Base-by-base conservation (phyloP, 306 rosid genomes). In the Urtica urens region DNA sequence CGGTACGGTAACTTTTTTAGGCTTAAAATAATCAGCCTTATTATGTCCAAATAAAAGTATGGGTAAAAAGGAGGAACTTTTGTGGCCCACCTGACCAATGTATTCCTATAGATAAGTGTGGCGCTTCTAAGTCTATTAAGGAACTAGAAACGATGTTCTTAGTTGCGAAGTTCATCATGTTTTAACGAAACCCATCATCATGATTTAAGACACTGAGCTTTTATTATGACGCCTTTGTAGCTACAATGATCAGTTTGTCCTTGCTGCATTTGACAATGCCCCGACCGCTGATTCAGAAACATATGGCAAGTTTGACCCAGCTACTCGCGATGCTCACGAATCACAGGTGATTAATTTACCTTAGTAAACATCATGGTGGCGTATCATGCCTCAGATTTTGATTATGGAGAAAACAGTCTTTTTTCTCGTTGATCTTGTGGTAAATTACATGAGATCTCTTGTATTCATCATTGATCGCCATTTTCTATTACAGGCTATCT, bases 231-330 rank as follows among this genome's bases (percentile, higher is more conserved):
- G 41, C 53, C 64, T 52, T 67, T 49, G 66, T 59, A 90, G 99
- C 75, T 71, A 75, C 29, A 75, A 82, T 0, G 83, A 82, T 51
- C 94, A 62, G 65, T 85, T 77, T 50, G 93, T 90, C 55, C 59
- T 79, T 56, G 81, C 76, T 16, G 82, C 87, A 51, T 90, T 82
- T 75, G 99, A 90, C 71, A 81, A 70, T 63, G 87, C 87, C 64
- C 99, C 99, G 47, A 90, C 99, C 0, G 94, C 74, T 43, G 99
- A 90, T 65, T 75, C 94, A 41, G 99, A 90, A 71, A 46, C 62
- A 48, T 82, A 72, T 62, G 41, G 64, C 60, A 90, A 85, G 72
- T 38, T 85, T 67, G 85, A 79, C 52, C 78, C 69, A 68, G 59
- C 94, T 60, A 72, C 56, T 34, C 92, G 90, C 40, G 94, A 82